phyloP scores from a whole-genome alignment of 495 filamentous ascomycete genomes.

The Amniculicola lignicola region DNA sequence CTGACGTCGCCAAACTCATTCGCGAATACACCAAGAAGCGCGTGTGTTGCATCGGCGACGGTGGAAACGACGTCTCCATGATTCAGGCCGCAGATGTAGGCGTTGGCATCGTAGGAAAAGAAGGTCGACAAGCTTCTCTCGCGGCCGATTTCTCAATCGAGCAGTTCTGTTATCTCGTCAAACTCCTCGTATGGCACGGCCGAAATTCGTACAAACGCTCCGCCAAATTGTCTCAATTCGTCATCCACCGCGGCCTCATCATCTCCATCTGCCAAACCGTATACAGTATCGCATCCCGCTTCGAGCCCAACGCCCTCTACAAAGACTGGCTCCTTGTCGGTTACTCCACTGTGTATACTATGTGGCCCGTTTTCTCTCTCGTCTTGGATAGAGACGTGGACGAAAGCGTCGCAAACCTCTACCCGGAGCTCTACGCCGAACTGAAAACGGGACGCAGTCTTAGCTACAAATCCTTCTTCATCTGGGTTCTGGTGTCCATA shows the following conservation, averaged over 20 bases:
- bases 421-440: constrained; percentile 97
- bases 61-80: constrained; percentile 98
- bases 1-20: constrained; percentile 87
- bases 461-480: constrained; percentile 90
- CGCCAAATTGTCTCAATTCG: constrained; percentile 95
- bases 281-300: constrained; percentile 87
- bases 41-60: constrained; percentile 94
- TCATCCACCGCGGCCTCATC: constrained; percentile 95
- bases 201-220: constrained; percentile 94
- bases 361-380: constrained; percentile 89
- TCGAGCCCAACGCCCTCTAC: constrained; percentile 92
- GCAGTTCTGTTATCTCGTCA: constrained; percentile 94
- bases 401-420: constrained; percentile 86
- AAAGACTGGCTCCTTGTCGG: constrained; percentile 96
- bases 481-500: constrained; percentile 92
- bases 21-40: constrained; percentile 88
- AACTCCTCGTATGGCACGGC: constrained; percentile 96
- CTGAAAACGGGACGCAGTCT: constrained; percentile 79
- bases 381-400: constrained; percentile 95
- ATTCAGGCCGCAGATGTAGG: constrained; percentile 98
- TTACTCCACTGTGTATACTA: constrained; percentile 95
- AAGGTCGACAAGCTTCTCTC: constrained; percentile 89
- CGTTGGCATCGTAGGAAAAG: constrained; percentile 96
- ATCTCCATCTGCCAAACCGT: constrained; percentile 95
- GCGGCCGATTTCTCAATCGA: constrained; percentile 95